Evolutionary conservation across 331 rosid genomes (phyloP).

Genomic region (Erythrophleum ivorense): DNA sequence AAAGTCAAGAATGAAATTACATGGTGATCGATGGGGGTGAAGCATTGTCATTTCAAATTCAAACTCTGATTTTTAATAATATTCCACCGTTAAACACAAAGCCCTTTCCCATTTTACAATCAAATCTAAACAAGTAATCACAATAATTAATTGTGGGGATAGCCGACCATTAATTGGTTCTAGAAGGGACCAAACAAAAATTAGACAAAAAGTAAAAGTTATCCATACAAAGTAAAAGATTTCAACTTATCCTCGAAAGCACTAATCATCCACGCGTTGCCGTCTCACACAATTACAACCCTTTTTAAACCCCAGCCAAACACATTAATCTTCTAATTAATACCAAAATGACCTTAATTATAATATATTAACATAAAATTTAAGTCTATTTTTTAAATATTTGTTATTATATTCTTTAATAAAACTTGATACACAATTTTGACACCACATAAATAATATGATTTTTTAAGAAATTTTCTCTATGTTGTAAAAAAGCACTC

Average conservation of each 20-base stretch:
- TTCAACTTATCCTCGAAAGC: constrained; percentile 32
- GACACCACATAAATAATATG: too few species aligned
- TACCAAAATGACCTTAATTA: too few species aligned
- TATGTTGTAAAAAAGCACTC: not conserved
- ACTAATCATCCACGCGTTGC: constrained; percentile 21
- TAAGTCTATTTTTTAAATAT: too few species aligned
- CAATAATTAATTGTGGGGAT: constrained; percentile 24
- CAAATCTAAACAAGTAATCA: constrained; percentile 24
- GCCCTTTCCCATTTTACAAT: constrained; percentile 23
- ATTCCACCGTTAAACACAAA: constrained; percentile 33
- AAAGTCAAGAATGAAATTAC: not conserved
- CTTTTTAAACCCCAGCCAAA: constrained; percentile 21
- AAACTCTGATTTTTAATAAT: not conserved
- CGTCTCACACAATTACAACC: not conserved
- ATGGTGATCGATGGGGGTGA: too few species aligned
- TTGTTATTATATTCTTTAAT: too few species aligned
- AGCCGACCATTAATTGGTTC: constrained; percentile 40
- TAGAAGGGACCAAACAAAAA: constrained; percentile 36
- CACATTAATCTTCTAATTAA: not conserved
- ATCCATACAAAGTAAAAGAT: constrained; percentile 40
- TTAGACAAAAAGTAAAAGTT: not conserved
- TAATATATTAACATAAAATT: too few species aligned
- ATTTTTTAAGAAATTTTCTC: too few species aligned
- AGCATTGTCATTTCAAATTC: not conserved
- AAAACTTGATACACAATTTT: too few species aligned